Evolutionary conservation across 2,329 filamentous ascomycete genomes (phyloP), one percentile per base, ranked within the genome.

Genomic region (Sclerotinia trifoliorum): DNA sequence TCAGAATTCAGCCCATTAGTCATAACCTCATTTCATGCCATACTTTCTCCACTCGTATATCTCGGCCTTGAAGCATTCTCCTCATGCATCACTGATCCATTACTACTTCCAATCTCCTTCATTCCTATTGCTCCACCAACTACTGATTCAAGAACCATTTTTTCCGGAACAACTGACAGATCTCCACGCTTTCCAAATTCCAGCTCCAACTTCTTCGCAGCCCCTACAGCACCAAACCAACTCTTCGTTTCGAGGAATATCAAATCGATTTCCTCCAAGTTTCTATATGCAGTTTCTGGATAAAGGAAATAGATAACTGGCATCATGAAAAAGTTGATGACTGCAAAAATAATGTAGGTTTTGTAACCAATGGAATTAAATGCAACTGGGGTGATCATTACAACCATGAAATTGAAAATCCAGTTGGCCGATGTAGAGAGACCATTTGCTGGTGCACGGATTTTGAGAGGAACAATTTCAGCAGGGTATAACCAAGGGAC

Each of bases 361-460:
- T 86, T 80, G 78, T 87, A 85, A 10, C 79, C 77, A 70, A 90
- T 89, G 67, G 79, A 84, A 67, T 83, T 79, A 63, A 80, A 78
- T 21, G 73, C 71, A 7, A 80, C 73, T 0, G 79, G 79, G 11
- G 79, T 79, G n/a, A 80, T 79, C 60, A 64, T 65, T 15, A 68
- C 66, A 48, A 68, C 66, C 60, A 68, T 65, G 29, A 68, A 88
- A 75, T 89, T 89, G 77, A 88, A 88, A 65, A 87, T 84, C 75
- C 72, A 77, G 62, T 77, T 78, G 44, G 76, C 79, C 1, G 76
- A 78, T 6, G 80, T 81, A 17, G 78, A 78, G 15, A 88, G 75
- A 6, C 85, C 86, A 71, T 87, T 87, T 48, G 86, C 86, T 0
- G 85, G 85, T 0, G 86, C 86, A 0, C 83, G 78, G 68, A 83